These are phyloP conservation scores for Populus pruinosa DNA, from an alignment of 345 rosid genomes.

Conservation along the genomic window DNA sequence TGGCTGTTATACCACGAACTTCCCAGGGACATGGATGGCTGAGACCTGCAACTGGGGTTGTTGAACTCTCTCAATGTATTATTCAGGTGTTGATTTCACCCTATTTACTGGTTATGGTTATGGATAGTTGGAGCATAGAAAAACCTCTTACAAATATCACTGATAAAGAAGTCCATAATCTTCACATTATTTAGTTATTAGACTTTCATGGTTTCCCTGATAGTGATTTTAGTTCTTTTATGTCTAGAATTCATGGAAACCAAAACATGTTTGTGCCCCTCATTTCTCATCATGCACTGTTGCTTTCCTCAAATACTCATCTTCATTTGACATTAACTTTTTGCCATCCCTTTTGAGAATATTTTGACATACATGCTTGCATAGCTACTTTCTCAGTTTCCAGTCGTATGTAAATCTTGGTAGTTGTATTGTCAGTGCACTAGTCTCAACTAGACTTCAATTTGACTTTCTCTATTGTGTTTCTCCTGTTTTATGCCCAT, in stretches of 20 bases:
- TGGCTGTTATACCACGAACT: conserved; percentile 89
- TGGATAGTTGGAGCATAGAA: not conserved
- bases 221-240: not conserved
- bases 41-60: conserved; percentile 92
- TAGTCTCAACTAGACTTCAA: not conserved
- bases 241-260: not conserved
- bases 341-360: not conserved
- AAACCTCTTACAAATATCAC: not conserved
- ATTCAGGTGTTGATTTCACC: conserved; percentile 59
- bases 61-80: conserved; percentile 94
- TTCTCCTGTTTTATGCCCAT: not conserved
- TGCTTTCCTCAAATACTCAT: not conserved
- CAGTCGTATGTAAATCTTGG: not conserved
- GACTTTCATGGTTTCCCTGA: not conserved
- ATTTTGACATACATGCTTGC: not conserved
- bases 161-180: not conserved
- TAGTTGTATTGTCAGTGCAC: not conserved
- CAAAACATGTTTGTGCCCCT: not conserved
- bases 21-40: conserved; percentile 97
- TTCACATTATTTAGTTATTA: not conserved
- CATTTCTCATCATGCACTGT: not conserved
- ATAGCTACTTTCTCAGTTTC: not conserved
- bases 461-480: not conserved
- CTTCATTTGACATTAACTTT: not conserved
- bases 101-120: not conserved